Evolutionary conservation across 805 yeast species (phyloP).

Genomic region (Candida silvatica): DNA sequence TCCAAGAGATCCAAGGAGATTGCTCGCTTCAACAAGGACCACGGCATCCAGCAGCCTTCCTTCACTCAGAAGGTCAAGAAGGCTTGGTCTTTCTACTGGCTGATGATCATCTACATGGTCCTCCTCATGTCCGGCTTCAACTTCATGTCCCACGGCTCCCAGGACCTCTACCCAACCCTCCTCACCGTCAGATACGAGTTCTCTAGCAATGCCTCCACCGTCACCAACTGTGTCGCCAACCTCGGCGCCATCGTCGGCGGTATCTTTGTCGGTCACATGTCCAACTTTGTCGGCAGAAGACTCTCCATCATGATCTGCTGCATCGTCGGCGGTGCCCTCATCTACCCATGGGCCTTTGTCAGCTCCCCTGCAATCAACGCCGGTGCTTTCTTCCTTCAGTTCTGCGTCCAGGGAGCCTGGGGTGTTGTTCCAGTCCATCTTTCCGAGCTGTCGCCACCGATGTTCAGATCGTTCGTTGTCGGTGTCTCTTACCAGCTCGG

Average conservation of each 20-base stretch:
- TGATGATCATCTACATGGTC: conserved; percentile 46
- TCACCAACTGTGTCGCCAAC: conserved; percentile 49
- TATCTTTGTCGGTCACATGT: conserved; percentile 42
- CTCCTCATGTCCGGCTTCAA: conserved; percentile 56
- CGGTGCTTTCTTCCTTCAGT: conserved; percentile 53
- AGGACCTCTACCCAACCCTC: conserved; percentile 53
- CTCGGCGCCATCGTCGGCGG: conserved; percentile 54
- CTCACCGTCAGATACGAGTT: conserved; percentile 37
- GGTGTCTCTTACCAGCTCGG: conserved; percentile 65
- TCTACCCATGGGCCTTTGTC: conserved; percentile 57
- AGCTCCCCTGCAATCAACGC: conserved; percentile 39
- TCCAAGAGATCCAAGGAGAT: conserved; percentile 34
- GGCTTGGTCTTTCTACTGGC: conserved; percentile 45
- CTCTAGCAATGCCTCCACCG: conserved; percentile 37
- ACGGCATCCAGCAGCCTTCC: conserved; percentile 24
- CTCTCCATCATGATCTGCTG: conserved; percentile 43
- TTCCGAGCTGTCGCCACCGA: conserved; percentile 54
- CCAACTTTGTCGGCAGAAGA: conserved; percentile 50
- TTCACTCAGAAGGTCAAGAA: conserved; percentile 24
- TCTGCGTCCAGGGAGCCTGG: conserved; percentile 64
- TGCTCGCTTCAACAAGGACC: conserved; percentile 23
- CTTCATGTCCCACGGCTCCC: conserved; percentile 56
- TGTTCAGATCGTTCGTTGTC: conserved; percentile 51
- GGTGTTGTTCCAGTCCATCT: conserved; percentile 59
- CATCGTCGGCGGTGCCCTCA: conserved; percentile 47